These are phyloP conservation scores for Entomortierella chlamydospora DNA, from an alignment of 192 early-diverging fungal species.

Conservation along the genomic window DNA sequence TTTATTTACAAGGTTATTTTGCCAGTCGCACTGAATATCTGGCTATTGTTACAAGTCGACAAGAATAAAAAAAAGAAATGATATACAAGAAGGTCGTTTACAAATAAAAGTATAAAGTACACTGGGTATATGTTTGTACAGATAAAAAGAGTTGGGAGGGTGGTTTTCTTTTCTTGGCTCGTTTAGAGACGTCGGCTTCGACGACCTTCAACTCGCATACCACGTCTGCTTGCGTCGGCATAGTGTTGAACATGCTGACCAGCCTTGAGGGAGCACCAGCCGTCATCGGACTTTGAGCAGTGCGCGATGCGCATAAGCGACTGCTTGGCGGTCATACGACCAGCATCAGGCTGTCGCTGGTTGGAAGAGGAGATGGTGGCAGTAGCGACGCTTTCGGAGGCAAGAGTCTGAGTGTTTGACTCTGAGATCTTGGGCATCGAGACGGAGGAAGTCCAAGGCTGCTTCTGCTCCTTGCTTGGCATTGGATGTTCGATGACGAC, in stretches of 20 bases:
- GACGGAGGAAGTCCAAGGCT: background rate
- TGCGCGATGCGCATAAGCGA: constrained; percentile 46
- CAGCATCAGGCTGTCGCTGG: background rate
- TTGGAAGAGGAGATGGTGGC: constrained; percentile 2
- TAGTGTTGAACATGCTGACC: constrained; percentile 39
- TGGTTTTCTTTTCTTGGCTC: background rate
- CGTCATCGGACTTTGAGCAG: constrained; percentile 18
- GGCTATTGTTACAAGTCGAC: background rate
- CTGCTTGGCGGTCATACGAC: constrained; percentile 32
- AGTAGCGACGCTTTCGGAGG: constrained; percentile 1
- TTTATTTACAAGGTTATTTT: too few species aligned
- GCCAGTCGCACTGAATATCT: too few species aligned
- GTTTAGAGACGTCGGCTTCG: constrained; percentile 31
- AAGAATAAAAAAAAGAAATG: background rate
- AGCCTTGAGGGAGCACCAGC: constrained; percentile 42
- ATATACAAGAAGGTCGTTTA: too few species aligned
- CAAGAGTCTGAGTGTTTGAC: background rate
- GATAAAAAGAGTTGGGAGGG: background rate
- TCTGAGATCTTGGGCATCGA: constrained; percentile 34
- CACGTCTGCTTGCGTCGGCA: constrained; percentile 17
- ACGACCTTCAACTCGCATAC: constrained; percentile 28
- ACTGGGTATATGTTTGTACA: background rate
- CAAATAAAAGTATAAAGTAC: background rate
- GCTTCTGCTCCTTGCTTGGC: too few species aligned
- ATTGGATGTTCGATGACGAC: constrained; percentile 6